phyloP scores from a whole-genome alignment of 164 flowering plant species.

The Litsea cubeba region DNA sequence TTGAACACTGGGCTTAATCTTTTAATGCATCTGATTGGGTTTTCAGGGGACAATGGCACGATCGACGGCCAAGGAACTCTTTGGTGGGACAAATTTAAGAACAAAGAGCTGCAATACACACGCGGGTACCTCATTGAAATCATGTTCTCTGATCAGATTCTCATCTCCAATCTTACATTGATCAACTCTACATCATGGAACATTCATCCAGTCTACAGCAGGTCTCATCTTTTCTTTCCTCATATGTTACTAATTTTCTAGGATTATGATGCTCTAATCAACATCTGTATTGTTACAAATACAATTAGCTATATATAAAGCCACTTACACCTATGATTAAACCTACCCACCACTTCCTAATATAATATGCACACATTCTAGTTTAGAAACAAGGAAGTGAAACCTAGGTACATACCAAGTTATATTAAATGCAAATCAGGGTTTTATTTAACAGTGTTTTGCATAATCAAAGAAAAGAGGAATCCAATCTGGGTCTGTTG shows the following conservation, averaged over 20 bases:
- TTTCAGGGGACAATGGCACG: slow-evolving; percentile 70
- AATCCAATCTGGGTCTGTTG: no score
- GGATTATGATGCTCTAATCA: not conserved
- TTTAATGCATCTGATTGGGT: not conserved
- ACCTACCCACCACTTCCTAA: no score
- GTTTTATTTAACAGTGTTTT: no score
- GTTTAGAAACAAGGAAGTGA: no score
- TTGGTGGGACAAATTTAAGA: slow-evolving; percentile 64
- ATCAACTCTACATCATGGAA: slow-evolving; percentile 76
- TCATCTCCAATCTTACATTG: slow-evolving; percentile 54
- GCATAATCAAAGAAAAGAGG: no score
- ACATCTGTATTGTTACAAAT: not conserved
- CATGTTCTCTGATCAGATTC: slow-evolving; percentile 49
- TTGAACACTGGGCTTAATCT: not conserved
- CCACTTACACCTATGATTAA: not conserved
- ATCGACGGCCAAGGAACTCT: slow-evolving; percentile 65
- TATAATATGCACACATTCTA: no score
- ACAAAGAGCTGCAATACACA: slow-evolving; percentile 40
- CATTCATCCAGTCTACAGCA: slow-evolving; percentile 74
- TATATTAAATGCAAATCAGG: no score
- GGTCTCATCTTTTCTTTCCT: slow-evolving; percentile 22
- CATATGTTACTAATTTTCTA: not conserved
- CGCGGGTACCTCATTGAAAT: slow-evolving; percentile 70
- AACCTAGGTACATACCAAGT: no score
- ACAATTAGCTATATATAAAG: not conserved